These are phyloP conservation scores for Erythrophleum fordii DNA, from an alignment of 306 rosid genomes.

Conservation along the genomic window DNA sequence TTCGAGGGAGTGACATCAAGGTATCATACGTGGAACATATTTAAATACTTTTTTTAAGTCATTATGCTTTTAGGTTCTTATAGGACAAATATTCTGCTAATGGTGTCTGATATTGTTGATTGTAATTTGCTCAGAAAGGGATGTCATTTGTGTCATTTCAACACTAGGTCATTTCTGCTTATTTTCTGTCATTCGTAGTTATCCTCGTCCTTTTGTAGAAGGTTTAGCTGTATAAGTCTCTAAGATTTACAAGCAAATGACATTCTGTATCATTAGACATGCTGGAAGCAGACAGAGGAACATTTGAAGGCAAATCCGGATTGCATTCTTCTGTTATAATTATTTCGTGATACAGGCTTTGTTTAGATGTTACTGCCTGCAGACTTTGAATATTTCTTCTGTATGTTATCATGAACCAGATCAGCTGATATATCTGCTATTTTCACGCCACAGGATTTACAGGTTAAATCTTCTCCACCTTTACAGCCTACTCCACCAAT, in stretches of 20 bases:
- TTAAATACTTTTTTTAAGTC: neutral
- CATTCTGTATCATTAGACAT: neutral
- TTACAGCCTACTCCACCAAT: constrained; percentile 62
- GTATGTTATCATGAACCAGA: neutral
- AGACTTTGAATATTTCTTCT: neutral
- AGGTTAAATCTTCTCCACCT: constrained; percentile 90
- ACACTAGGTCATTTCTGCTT: neutral
- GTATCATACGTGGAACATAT: constrained; percentile 43
- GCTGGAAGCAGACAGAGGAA: neutral
- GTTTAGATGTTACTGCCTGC: constrained; percentile 21
- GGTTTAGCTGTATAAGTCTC: neutral
- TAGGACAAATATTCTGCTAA: neutral
- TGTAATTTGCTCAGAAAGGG: neutral
- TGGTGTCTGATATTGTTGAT: neutral
- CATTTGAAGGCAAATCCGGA: neutral
- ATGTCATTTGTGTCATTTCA: neutral
- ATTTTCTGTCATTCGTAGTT: neutral
- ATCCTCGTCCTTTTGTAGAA: neutral
- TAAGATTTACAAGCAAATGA: neutral
- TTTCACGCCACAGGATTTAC: constrained; percentile 66
- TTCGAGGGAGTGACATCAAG: constrained; percentile 96
- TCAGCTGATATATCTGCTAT: constrained; percentile 33
- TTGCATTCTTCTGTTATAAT: neutral
- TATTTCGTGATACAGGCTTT: neutral
- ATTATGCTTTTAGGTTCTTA: neutral